A percentile compares a stretch with the other conserved stretches of the same genome.
Conservation (phyloP, 2,329 filamentous ascomycete species). For the Microsporum canis region DNA sequence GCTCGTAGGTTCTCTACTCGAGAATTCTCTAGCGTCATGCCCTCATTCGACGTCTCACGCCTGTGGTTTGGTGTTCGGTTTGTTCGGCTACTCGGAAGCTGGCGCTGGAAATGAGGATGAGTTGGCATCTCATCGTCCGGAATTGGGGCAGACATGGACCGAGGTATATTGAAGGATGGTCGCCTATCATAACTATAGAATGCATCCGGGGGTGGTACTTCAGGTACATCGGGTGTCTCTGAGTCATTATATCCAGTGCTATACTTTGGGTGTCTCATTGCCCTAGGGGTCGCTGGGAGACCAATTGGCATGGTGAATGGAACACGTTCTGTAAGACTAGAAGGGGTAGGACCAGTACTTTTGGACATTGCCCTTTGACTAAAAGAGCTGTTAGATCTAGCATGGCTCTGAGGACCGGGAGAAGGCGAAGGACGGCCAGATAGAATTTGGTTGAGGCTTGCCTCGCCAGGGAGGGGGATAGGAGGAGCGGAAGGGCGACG, state of each 20-base stretch:
- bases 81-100: slow-evolving; percentile 31
- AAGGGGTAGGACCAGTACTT: slow-evolving; percentile 28
- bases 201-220: not conserved
- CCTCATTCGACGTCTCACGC: slow-evolving; percentile 7
- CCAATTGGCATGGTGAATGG: slow-evolving; percentile 51
- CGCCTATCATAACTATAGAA: slow-evolving; percentile 13
- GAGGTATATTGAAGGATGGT: slow-evolving; percentile 20
- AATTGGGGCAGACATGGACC: slow-evolving; percentile 32
- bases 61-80: slow-evolving; percentile 12
- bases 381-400: slow-evolving; percentile 23
- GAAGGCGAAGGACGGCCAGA: slow-evolving; percentile 17
- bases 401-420: slow-evolving; percentile 30
- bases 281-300: slow-evolving; percentile 80
- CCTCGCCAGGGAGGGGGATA: slow-evolving; percentile 61
- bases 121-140: slow-evolving; percentile 25
- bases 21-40: slow-evolving; percentile 8
- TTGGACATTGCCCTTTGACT: slow-evolving; percentile 25
- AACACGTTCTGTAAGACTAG: slow-evolving; percentile 34
- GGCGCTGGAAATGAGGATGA: slow-evolving; percentile 32
- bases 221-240: slow-evolving; percentile 46
- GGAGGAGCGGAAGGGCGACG: slow-evolving; percentile 66
- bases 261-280: slow-evolving; percentile 72
- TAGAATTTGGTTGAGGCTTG: slow-evolving; percentile 14
- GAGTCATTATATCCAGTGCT: slow-evolving; percentile 37
- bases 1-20: slow-evolving; percentile 10